These are phyloP conservation scores for Xylaria arbuscula DNA, from an alignment of 2,329 filamentous ascomycete genomes.

Conservation along the genomic window DNA sequence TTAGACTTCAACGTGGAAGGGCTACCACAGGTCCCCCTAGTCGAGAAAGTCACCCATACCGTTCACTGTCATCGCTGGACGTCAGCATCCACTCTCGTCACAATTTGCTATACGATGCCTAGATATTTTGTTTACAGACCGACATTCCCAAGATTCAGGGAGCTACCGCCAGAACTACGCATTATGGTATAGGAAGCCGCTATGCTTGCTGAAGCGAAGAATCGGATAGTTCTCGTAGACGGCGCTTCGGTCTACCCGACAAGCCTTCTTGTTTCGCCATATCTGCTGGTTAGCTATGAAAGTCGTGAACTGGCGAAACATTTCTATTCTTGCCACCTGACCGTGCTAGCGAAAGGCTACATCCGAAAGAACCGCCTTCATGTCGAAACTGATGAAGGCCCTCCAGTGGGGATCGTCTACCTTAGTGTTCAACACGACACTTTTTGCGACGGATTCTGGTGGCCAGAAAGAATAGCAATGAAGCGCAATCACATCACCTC, in stretches of 20 bases:
- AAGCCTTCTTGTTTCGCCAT: slow-evolving; percentile 11
- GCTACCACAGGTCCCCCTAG: neutral
- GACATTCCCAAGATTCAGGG: neutral
- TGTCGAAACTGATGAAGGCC: too few relatives aligned
- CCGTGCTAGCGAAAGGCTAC: neutral
- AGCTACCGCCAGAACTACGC: neutral
- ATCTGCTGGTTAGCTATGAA: neutral
- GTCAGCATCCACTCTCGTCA: neutral
- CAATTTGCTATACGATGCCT: neutral
- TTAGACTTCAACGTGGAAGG: neutral
- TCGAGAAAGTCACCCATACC: neutral
- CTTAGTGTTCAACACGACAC: neutral
- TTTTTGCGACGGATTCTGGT: neutral
- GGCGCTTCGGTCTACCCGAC: neutral
- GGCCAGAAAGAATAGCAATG: too few relatives aligned
- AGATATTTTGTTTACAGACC: neutral
- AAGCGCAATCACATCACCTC: neutral
- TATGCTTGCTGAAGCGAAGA: neutral
- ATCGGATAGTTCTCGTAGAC: slow-evolving; percentile 1
- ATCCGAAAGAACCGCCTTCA: neutral
- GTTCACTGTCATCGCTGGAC: neutral
- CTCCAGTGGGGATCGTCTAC: neutral
- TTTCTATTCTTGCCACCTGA: slow-evolving; percentile 11
- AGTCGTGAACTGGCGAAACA: slow-evolving; percentile 1
- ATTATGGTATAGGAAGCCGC: neutral